Evolutionary conservation across 106 monocot genomes (phyloP).

Genomic region (Hemerocallis citrina): DNA sequence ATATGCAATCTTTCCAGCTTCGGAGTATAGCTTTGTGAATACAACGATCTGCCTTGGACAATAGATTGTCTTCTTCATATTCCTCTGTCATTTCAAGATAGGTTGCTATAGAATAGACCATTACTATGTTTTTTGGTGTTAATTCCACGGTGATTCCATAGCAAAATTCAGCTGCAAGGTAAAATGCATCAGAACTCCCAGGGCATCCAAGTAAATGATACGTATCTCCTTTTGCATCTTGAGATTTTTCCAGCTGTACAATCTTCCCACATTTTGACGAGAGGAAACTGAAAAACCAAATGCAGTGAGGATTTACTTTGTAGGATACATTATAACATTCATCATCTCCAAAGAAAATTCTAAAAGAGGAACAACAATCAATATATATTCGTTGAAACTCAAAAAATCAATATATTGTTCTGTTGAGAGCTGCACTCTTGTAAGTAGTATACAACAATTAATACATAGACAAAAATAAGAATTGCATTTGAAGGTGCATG

Average conservation of each 20-base stretch:
- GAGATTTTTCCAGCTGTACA: constrained; percentile 5
- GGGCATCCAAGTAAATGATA: constrained; percentile 18
- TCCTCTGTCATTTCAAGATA: constrained; percentile 60
- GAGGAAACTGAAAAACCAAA: constrained; percentile 5
- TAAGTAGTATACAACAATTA: not conserved
- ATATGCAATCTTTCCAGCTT: constrained; percentile 50
- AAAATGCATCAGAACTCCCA: constrained; percentile 40
- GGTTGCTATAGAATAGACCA: constrained; percentile 26
- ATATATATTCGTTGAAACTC: too few relatives aligned
- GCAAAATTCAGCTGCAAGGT: constrained; percentile 39
- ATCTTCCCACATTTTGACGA: constrained; percentile 7
- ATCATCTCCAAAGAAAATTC: not conserved
- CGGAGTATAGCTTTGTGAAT: constrained; percentile 24
- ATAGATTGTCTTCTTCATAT: constrained; percentile 31
- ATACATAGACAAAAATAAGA: not conserved
- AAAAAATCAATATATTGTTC: not conserved
- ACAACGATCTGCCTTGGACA: constrained; percentile 18
- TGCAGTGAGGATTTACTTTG: not conserved
- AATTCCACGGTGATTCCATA: constrained; percentile 34
- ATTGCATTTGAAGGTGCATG: not conserved
- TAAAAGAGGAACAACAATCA: too few relatives aligned
- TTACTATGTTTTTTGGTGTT: constrained; percentile 27
- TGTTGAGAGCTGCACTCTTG: not conserved
- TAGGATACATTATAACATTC: not conserved
- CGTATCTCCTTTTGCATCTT: not conserved